phyloP scores from a whole-genome alignment of 2,329 filamentous ascomycete species.

The Diaporthe sp. region DNA sequence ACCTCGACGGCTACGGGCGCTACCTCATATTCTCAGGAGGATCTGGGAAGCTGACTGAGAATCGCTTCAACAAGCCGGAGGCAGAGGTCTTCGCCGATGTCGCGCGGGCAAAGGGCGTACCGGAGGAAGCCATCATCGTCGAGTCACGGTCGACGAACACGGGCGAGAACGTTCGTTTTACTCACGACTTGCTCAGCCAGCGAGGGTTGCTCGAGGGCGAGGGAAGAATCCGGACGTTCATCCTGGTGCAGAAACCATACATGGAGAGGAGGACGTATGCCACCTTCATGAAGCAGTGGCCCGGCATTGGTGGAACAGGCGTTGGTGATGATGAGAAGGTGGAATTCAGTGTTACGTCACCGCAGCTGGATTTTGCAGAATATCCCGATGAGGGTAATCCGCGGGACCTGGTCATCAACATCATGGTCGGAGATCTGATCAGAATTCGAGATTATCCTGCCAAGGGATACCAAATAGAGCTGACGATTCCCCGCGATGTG shows the following conservation, averaged over 20 bases:
- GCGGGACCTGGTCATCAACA: constrained; percentile 55
- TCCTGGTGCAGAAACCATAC: constrained; percentile 63
- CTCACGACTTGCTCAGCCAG: constrained; percentile 50
- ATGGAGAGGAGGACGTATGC: constrained; percentile 62
- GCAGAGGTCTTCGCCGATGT: constrained; percentile 57
- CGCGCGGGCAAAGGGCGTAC: constrained; percentile 55
- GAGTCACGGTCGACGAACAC: constrained; percentile 58
- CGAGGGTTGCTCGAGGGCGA: constrained; percentile 41
- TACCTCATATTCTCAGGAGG: constrained; percentile 60
- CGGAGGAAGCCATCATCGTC: constrained; percentile 52
- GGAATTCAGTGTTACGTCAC: constrained; percentile 56
- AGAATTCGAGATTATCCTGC: constrained; percentile 58
- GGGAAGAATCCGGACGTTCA: constrained; percentile 46
- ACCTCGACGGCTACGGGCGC: constrained; percentile 53
- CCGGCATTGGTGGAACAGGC: constrained; percentile 42
- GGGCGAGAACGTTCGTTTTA: constrained; percentile 61
- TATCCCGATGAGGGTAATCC: constrained; percentile 58
- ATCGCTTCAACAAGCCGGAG: constrained; percentile 55
- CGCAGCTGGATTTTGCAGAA: constrained; percentile 52
- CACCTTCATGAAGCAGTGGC: constrained; percentile 62
- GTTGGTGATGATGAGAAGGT: constrained; percentile 33
- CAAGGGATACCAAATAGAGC: constrained; percentile 57
- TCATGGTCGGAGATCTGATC: constrained; percentile 60
- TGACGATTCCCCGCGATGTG: constrained; percentile 55
- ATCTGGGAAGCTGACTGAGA: constrained; percentile 55